A percentile compares a stretch with the other conserved stretches of the same genome.
Conservation (phyloP, 768 basidiomycete genomes). For the Agrocybe praecox region DNA sequence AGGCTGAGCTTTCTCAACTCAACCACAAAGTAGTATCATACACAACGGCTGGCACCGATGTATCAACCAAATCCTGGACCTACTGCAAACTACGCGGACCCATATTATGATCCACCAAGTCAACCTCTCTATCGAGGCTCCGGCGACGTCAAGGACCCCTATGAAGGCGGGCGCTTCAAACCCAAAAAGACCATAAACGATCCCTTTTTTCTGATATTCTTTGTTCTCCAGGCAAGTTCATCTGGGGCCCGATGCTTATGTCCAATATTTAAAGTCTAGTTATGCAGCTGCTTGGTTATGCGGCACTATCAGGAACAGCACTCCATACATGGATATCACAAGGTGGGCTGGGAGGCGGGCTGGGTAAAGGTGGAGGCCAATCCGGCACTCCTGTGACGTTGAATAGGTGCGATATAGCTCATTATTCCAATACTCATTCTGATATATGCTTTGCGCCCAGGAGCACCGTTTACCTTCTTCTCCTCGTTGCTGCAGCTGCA, state of each 20-base stretch:
- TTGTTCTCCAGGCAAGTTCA: slow-evolving; percentile 62
- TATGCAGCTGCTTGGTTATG: slow-evolving; percentile 65
- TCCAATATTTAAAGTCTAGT: not conserved
- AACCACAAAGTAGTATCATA: not conserved
- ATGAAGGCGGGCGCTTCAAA: slow-evolving; percentile 64
- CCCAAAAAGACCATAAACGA: slow-evolving; percentile 75
- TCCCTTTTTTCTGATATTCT: slow-evolving; percentile 69
- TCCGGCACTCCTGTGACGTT: slow-evolving; percentile 65
- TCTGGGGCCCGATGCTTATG: too few species aligned
- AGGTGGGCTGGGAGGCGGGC: slow-evolving; percentile 73
- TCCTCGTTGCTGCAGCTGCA: slow-evolving; percentile 71
- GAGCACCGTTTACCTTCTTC: slow-evolving; percentile 75
- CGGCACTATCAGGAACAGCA: slow-evolving; percentile 65
- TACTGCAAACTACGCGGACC: slow-evolving; percentile 37
- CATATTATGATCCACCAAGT: slow-evolving; percentile 28
- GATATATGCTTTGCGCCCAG: slow-evolving; percentile 31
- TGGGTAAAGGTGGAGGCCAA: slow-evolving; percentile 58
- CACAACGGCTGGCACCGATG: slow-evolving; percentile 18
- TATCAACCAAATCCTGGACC: slow-evolving; percentile 40
- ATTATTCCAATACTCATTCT: not conserved
- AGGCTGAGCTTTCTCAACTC: not conserved
- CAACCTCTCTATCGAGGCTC: slow-evolving; percentile 17
- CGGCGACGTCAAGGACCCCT: slow-evolving; percentile 50
- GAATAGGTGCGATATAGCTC: slow-evolving; percentile 46
- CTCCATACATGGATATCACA: slow-evolving; percentile 61